Percentiles rank a stretch among this genome's conserved stretches.
phyloP scores from a whole-genome alignment of 768 basidiomycete genomes.

The Xerocomellus chrysenteron region DNA sequence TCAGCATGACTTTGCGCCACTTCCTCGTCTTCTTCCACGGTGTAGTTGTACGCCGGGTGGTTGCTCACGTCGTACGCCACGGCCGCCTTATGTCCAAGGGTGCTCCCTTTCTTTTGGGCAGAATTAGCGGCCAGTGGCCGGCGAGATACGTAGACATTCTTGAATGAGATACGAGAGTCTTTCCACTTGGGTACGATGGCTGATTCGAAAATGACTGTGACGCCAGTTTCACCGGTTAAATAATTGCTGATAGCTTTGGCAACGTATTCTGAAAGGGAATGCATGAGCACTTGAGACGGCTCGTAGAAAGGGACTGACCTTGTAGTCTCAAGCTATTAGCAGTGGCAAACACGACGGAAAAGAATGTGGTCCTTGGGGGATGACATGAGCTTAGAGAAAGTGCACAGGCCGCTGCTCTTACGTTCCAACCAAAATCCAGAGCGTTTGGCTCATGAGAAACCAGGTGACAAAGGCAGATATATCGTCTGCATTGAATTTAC shows the following conservation, averaged over 20 bases:
- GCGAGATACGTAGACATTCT: conserved; percentile 92
- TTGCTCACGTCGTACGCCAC: conserved; percentile 75
- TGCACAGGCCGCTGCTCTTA: conserved; percentile 2
- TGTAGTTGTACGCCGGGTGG: conserved; percentile 67
- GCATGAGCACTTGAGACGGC: conserved; percentile 1
- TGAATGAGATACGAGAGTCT: conserved; percentile 93
- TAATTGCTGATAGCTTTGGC: conserved; percentile 90
- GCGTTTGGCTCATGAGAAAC: conserved; percentile 92
- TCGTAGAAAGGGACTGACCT: conserved; percentile 43
- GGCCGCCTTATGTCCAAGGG: conserved; percentile 53
- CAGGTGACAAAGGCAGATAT: conserved; percentile 95
- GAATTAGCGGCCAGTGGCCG: conserved; percentile 45
- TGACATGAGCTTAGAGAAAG: conserved; percentile 2
- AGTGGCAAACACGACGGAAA: conserved; percentile 88
- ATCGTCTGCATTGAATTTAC: conserved; percentile 94
- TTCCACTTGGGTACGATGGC: conserved; percentile 99
- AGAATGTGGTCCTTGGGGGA: conserved; percentile 78
- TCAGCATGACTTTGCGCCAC: conserved; percentile 32
- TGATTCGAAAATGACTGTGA: conserved; percentile 94
- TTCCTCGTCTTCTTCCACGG: conserved; percentile 60
- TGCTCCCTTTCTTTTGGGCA: conserved; percentile 17
- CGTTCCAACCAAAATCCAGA: conserved; percentile 93
- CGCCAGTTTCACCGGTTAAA: conserved; percentile 88
- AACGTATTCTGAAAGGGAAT: conserved; percentile 59
- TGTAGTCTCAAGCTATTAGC: conserved; percentile 85